A percentile compares a stretch with the other conserved stretches of the same genome.
phyloP scores from a whole-genome alignment of 1,284 basidiomycete species.

The Takashimella tepidaria region DNA sequence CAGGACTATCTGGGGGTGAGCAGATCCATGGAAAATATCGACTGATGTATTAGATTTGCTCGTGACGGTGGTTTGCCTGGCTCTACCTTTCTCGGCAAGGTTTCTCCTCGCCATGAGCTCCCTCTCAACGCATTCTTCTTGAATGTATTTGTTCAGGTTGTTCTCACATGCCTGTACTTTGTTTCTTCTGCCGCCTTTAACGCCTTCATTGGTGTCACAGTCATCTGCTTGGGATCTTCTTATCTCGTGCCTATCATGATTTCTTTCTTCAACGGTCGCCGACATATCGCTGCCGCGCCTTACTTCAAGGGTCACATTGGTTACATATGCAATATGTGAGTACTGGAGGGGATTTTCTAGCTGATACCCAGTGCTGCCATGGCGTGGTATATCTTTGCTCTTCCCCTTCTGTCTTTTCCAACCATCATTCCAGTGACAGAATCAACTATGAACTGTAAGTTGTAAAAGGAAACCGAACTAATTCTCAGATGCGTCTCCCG shows the following conservation, averaged over 20 bases:
- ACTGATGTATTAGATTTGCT: conserved; percentile 43
- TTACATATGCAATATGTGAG: conserved; percentile 37
- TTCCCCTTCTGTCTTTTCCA: conserved; percentile 35
- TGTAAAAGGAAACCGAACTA: not conserved
- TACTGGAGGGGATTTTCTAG: not conserved
- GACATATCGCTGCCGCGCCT: conserved; percentile 37
- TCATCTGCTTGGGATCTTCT: conserved; percentile 38
- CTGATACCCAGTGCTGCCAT: conserved; percentile 15
- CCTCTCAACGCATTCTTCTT: conserved; percentile 49
- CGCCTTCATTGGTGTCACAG: conserved; percentile 43
- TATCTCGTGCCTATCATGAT: conserved; percentile 48
- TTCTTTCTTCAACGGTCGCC: conserved; percentile 41
- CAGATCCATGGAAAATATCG: not conserved
- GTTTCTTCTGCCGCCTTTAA: conserved; percentile 43
- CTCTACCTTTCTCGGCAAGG: conserved; percentile 38
- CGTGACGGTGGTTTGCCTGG: conserved; percentile 50
- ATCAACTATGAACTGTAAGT: conserved; percentile 30
- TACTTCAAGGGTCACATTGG: conserved; percentile 44
- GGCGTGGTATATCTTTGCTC: conserved; percentile 31
- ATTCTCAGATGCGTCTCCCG: conserved; percentile 53
- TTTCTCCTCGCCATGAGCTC: conserved; percentile 43
- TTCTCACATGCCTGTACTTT: conserved; percentile 47
- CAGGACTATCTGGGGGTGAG: conserved; percentile 38
- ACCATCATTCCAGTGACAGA: conserved; percentile 29
- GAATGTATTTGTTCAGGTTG: conserved; percentile 42